phyloP scores from a whole-genome alignment of 768 basidiomycete species.

The Pleurotus cornucopiae region DNA sequence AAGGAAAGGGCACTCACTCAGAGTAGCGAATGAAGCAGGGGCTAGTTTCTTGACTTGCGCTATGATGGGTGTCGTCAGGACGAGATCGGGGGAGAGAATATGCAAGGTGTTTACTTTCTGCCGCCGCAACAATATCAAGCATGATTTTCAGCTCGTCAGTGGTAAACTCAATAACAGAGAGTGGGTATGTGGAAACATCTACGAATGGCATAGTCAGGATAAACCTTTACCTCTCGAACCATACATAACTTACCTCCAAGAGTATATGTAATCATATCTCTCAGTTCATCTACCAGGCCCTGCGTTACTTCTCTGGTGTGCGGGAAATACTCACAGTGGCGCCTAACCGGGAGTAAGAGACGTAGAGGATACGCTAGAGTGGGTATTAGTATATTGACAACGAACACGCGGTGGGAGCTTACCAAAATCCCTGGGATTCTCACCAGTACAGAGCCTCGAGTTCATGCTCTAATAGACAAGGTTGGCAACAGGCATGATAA shows the following conservation, averaged over 20 bases:
- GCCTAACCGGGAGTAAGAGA: conserved; percentile 17
- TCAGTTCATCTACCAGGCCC: conserved; percentile 17
- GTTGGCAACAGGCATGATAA: not conserved
- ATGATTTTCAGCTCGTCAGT: too few species aligned
- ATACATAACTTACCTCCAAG: conserved; percentile 7
- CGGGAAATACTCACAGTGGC: conserved; percentile 29
- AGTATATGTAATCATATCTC: conserved; percentile 17
- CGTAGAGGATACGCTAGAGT: not conserved
- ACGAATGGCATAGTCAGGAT: not conserved
- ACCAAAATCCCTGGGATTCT: not conserved
- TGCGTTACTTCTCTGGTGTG: conserved; percentile 19
- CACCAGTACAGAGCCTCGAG: conserved; percentile 36
- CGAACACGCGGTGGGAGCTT: not conserved
- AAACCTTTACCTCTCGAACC: too few species aligned
- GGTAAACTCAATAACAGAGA: too few species aligned
- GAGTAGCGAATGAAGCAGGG: too few species aligned
- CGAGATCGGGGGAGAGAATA: too few species aligned
- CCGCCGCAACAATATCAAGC: too few species aligned
- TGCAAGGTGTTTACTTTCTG: too few species aligned
- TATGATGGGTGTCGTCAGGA: too few species aligned
- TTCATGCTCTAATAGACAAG: conserved; percentile 22
- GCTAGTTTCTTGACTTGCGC: too few species aligned
- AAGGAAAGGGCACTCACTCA: too few species aligned
- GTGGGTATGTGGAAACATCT: not conserved
- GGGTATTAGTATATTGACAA: not conserved